Evolutionary conservation across 768 basidiomycete genomes (phyloP).

Genomic region (Naganishia antarctica): DNA sequence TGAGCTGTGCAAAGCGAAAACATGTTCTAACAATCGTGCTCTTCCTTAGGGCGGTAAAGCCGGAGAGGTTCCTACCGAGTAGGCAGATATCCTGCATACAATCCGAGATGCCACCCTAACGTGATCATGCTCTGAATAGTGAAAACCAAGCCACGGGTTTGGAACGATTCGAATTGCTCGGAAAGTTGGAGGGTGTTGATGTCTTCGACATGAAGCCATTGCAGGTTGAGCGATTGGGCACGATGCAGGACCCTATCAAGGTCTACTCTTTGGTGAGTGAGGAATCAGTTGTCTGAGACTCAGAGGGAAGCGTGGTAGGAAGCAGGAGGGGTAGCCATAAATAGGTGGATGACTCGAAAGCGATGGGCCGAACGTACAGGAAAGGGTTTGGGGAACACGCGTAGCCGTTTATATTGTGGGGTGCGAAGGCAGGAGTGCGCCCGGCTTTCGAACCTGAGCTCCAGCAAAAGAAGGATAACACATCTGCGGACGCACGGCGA

Average conservation of each 20-base stretch:
- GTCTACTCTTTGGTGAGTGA: constrained; percentile 77
- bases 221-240: constrained; percentile 78
- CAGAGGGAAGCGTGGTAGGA: not conserved
- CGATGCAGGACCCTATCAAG: constrained; percentile 75
- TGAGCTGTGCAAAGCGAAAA: not conserved
- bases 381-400: not conserved
- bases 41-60: constrained; percentile 38
- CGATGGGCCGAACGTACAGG: not conserved
- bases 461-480: no score
- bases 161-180: constrained; percentile 88
- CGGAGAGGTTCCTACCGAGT: constrained; percentile 47
- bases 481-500: no score
- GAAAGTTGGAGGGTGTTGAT: constrained; percentile 77
- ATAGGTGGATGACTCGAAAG: not conserved
- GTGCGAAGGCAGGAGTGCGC: no score
- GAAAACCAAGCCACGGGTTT: constrained; percentile 90
- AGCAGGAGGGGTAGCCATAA: no score
- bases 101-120: not conserved
- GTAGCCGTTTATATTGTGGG: no score
- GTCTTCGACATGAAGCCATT: constrained; percentile 85
- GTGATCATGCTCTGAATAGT: constrained; percentile 31
- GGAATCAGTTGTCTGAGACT: not conserved
- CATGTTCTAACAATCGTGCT: not conserved
- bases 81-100: constrained; percentile 22
- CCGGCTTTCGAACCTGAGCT: no score